phyloP scores from a whole-genome alignment of 805 yeast genomes.

The Osmozyma mogii region DNA sequence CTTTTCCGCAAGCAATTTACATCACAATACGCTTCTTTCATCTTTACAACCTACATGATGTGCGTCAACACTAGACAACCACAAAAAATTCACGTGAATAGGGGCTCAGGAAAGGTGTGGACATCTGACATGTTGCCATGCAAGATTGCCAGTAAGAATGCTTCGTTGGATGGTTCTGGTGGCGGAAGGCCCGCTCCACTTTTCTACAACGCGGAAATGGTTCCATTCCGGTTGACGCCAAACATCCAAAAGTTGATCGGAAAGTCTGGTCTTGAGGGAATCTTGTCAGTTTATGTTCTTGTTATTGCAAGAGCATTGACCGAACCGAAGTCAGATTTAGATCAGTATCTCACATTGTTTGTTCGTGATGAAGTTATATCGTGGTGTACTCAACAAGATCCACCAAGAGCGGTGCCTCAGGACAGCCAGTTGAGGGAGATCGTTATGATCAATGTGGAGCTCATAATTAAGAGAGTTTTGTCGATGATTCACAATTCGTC shows the following conservation, averaged over 20 bases:
- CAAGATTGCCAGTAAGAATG: constrained; percentile 54
- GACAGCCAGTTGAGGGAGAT: constrained; percentile 80
- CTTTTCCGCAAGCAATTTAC: constrained; percentile 91
- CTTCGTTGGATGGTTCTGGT: constrained; percentile 39
- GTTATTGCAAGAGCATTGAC: constrained; percentile 81
- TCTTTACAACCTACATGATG: constrained; percentile 90
- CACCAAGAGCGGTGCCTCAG: constrained; percentile 63
- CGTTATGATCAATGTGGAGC: constrained; percentile 81
- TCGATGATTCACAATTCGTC: constrained; percentile 52
- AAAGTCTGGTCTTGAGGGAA: constrained; percentile 87
- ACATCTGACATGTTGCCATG: constrained; percentile 95
- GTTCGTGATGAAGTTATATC: constrained; percentile 93
- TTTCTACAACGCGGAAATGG: constrained; percentile 85
- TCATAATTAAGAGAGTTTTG: constrained; percentile 68
- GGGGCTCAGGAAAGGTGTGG: constrained; percentile 81
- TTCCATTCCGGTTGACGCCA: constrained; percentile 94
- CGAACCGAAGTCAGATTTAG: constrained; percentile 88
- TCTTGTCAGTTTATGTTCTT: constrained; percentile 76
- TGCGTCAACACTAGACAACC: constrained; percentile 90
- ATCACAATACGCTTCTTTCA: constrained; percentile 87
- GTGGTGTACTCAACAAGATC: constrained; percentile 86
- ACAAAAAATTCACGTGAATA: constrained; percentile 79
- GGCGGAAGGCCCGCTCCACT: constrained; percentile 64
- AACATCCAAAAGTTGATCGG: constrained; percentile 92
- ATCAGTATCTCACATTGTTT: constrained; percentile 84